Evolutionary conservation across 768 basidiomycete genomes (phyloP).

Genomic region (Gymnopilus dilepis): DNA sequence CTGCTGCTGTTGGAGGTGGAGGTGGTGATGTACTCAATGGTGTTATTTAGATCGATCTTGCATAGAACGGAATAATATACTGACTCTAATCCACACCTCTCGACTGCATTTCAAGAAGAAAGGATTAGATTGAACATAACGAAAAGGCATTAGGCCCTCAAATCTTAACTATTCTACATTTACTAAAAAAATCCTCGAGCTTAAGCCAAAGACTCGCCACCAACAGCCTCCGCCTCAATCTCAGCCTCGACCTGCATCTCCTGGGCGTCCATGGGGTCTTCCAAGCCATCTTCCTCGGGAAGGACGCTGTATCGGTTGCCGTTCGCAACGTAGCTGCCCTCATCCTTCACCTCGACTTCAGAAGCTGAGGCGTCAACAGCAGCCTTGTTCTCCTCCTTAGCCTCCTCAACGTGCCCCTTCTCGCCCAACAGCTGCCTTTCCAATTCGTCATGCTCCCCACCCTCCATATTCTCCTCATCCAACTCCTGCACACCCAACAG

Average conservation of each 20-base stretch:
- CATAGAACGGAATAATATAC: neutral
- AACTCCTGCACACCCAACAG: slow-evolving; percentile 49
- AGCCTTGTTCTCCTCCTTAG: neutral
- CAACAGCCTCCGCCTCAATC: neutral
- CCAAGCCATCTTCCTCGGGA: slow-evolving; percentile 8
- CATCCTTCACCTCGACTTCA: neutral
- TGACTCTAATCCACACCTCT: neutral
- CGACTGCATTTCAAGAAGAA: neutral
- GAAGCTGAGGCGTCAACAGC: no score
- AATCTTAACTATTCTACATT: neutral
- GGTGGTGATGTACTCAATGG: no score
- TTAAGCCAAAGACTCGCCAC: neutral
- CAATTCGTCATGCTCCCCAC: neutral
- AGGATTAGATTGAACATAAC: neutral
- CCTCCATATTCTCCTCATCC: slow-evolving; percentile 13
- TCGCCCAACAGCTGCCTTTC: neutral
- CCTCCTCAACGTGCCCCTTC: slow-evolving; percentile 1
- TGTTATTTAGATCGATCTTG: neutral
- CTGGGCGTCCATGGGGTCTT: slow-evolving; percentile 7
- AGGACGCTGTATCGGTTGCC: neutral
- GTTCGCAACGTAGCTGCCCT: neutral
- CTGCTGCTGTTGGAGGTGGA: no score
- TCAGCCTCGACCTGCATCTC: slow-evolving; percentile 15
- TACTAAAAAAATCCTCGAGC: neutral
- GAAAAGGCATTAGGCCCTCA: neutral